phyloP scores from a whole-genome alignment of 2,329 filamentous ascomycete genomes.

The Fusarium sp. region DNA sequence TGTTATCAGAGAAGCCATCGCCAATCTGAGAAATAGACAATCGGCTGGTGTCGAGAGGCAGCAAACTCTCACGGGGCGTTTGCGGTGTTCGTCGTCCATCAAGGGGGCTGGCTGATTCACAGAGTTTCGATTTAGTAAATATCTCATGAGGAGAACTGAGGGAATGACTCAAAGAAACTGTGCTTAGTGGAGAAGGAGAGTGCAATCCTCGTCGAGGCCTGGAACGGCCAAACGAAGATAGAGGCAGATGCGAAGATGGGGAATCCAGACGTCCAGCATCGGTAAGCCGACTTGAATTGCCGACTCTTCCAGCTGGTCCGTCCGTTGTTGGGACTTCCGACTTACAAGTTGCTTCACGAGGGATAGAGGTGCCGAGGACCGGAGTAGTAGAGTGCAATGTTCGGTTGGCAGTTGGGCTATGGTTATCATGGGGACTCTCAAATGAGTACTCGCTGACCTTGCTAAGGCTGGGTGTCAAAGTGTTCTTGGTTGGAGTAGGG shows the following conservation, averaged over 20 bases:
- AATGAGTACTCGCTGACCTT: conserved; percentile 52
- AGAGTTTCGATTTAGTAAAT: conserved; percentile 61
- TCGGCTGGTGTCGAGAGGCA: conserved; percentile 82
- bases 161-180: conserved; percentile 42
- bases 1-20: conserved; percentile 49
- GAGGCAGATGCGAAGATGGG: conserved; percentile 47
- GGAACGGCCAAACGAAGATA: conserved; percentile 51
- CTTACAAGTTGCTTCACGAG: conserved; percentile 58
- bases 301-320: conserved; percentile 21
- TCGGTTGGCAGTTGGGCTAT: conserved; percentile 57
- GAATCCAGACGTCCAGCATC: conserved; percentile 47
- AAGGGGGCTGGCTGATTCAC: conserved; percentile 69
- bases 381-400: conserved; percentile 56
- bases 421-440: conserved; percentile 48
- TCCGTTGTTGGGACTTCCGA: conserved; percentile 42
- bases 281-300: conserved; percentile 36
- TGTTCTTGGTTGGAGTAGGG: conserved; percentile 91
- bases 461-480: conserved; percentile 54
- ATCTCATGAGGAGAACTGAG: conserved; percentile 48
- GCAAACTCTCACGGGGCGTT: conserved; percentile 80
- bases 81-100: conserved; percentile 72
- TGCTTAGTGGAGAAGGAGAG: conserved; percentile 49
- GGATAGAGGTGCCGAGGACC: conserved; percentile 49
- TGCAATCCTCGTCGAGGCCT: conserved; percentile 45
- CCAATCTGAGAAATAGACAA: conserved; percentile 79